Evolutionary conservation across 148 eudicot species (phyloP).

Genomic region (Rheum nobile): DNA sequence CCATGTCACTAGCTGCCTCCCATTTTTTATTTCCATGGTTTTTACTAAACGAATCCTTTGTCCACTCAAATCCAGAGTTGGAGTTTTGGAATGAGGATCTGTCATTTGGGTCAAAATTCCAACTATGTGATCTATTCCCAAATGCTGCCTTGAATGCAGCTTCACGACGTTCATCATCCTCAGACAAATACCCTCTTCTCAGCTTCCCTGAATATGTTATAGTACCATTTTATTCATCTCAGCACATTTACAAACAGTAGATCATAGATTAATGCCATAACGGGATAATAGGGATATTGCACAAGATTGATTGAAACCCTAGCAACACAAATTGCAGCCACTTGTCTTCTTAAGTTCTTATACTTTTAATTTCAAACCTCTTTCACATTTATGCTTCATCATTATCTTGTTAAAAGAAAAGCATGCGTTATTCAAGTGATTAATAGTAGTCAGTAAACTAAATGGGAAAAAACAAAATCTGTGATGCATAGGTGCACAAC

Average conservation of each 20-base stretch:
- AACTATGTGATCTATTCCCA: constrained; percentile 45
- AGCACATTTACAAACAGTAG: neutral
- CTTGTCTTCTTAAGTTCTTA: no score
- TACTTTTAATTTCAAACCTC: neutral
- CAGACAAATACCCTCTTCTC: constrained; percentile 22
- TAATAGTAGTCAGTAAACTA: neutral
- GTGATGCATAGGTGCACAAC: neutral
- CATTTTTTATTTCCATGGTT: constrained; percentile 17
- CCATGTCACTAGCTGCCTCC: constrained; percentile 23
- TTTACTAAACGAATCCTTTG: constrained; percentile 21
- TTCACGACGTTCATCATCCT: constrained; percentile 43
- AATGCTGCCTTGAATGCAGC: constrained; percentile 40
- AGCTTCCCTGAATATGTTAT: constrained; percentile 33
- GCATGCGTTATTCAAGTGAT: neutral
- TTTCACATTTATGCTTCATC: neutral
- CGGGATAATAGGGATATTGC: neutral
- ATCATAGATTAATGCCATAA: neutral
- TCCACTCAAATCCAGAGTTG: constrained; percentile 49
- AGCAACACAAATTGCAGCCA: neutral
- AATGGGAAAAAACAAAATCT: neutral
- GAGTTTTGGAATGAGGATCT: constrained; percentile 23
- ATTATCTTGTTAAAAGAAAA: neutral
- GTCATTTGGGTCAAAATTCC: constrained; percentile 33
- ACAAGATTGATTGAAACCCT: neutral
- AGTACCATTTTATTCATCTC: neutral